Evolutionary conservation across 2,329 filamentous ascomycete species (phyloP), one percentile per base, ranked within the genome.

Genomic region (Diplodia seriata): DNA sequence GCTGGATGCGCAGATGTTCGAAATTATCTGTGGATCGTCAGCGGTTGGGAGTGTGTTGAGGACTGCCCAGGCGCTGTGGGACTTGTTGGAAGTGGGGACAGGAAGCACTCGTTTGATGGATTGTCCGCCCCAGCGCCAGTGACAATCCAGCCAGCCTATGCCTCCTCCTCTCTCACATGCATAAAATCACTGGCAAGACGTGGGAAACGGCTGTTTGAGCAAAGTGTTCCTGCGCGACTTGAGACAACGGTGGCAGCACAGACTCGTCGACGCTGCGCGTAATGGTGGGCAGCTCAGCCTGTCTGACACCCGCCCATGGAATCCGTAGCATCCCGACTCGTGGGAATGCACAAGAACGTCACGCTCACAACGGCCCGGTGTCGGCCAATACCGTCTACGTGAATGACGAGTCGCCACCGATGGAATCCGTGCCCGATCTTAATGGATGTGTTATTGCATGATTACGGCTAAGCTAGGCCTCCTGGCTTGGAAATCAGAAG

Each of bases 271-370:
- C 33, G 26, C 26, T 26, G 26, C 26, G 26, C 26, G 26, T 26
- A 26, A 26, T 26, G 26, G 33, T 36, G 40, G 6, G 18, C 40
- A 47, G 5, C 40, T 8, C 40, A 47, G 40, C 15, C 40, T 0
- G 40, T n/a, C 40, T 47, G 40, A n/a, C 40, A 47, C 40, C 40
- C 20, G 40, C 40, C 40, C 15, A n/a, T 47, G 40, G 40, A 7
- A 47, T 47, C 40, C 40, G 40, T 47, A n/a, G 50, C 50, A 53
- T 53, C 26, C 23, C 50, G 50, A 53, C 50, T 53, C 50, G 50
- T 47, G 40, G 11, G 50, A 26, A 12, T 23, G 50, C 50, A 29
- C 20, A 29, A 15, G 26, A 18, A 55, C 53, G 53, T 55, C 53
- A 55, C 31, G 14, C 29, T 36, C 53, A 33, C 53, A 55, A 36